Evolutionary conservation across 495 filamentous ascomycete genomes (phyloP).

Genomic region (Neurospora sp.): DNA sequence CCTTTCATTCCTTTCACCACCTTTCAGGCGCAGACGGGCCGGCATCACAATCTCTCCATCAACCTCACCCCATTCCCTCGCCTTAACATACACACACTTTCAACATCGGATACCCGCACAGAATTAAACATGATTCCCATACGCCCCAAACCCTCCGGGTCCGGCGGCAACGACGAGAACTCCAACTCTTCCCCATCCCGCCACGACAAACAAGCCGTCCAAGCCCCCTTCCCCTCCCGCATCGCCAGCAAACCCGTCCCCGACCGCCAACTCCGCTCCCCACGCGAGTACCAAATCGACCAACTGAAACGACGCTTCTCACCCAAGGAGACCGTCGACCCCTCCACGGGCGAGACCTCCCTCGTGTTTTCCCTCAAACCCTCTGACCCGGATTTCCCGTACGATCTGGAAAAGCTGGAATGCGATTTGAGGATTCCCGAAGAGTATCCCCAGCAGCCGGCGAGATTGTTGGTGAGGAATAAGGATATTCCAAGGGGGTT

Average conservation of each 20-base stretch:
- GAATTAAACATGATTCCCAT: slow-evolving; percentile 18
- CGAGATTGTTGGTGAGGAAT: slow-evolving; percentile 59
- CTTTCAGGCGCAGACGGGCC: background rate
- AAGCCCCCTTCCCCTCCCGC: slow-evolving; percentile 30
- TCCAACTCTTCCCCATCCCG: background rate
- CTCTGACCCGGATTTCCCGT: slow-evolving; percentile 85
- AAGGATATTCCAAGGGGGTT: slow-evolving; percentile 70
- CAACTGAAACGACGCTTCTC: slow-evolving; percentile 66
- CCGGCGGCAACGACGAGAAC: background rate
- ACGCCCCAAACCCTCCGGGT: slow-evolving; percentile 1
- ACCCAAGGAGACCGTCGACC: slow-evolving; percentile 45
- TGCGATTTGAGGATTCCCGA: slow-evolving; percentile 61
- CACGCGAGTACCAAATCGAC: slow-evolving; percentile 64
- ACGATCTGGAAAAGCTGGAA: slow-evolving; percentile 60
- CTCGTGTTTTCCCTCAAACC: slow-evolving; percentile 58
- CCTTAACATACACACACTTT: background rate
- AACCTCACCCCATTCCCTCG: background rate
- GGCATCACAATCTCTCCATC: background rate
- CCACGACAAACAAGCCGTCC: slow-evolving; percentile 28
- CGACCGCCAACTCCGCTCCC: slow-evolving; percentile 53
- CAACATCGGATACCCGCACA: background rate
- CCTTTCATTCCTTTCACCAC: background rate
- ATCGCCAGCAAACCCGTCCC: slow-evolving; percentile 57
- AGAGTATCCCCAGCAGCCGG: slow-evolving; percentile 48
- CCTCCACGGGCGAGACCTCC: slow-evolving; percentile 37